A percentile compares a stretch with the other conserved stretches of the same genome.
These are phyloP conservation scores for Exidia glandulosa DNA, from an alignment of 768 basidiomycete species.

Conservation along the genomic window DNA sequence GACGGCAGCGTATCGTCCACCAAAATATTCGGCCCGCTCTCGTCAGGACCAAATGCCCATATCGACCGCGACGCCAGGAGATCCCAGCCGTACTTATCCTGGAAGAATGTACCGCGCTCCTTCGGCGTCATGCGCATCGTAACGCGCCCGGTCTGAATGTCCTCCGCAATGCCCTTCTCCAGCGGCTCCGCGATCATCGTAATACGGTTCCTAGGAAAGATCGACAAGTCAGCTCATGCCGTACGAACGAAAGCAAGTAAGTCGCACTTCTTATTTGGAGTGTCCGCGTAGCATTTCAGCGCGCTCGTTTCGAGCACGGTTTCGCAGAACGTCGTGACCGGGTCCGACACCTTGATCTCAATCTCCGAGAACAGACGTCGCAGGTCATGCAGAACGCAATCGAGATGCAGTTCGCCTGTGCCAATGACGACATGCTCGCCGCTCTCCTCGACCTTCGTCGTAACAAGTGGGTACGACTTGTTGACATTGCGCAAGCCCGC, in stretches of 20 bases:
- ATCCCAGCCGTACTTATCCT: constrained; percentile 98
- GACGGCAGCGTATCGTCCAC: constrained; percentile 94
- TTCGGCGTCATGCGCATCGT: constrained; percentile 93
- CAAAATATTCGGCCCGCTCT: constrained; percentile 85
- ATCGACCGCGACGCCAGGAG: constrained; percentile 93
- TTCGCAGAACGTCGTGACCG: constrained; percentile 96
- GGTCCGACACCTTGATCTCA: constrained; percentile 99
- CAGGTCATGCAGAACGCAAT: constrained; percentile 94
- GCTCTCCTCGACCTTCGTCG: constrained; percentile 95
- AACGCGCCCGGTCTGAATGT: constrained; percentile 87
- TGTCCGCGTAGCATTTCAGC: constrained; percentile 97
- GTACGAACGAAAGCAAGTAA: constrained; percentile 2
- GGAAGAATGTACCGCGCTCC: constrained; percentile 91
- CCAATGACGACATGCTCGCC: constrained; percentile 97
- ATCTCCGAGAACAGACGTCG: constrained; percentile 90
- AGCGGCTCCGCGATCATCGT: constrained; percentile 99
- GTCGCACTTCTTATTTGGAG: constrained; percentile 93
- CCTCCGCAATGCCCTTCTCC: constrained; percentile 90
- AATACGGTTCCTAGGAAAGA: constrained; percentile 68
- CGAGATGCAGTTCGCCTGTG: constrained; percentile 93
- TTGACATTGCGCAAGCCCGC: constrained; percentile 94
- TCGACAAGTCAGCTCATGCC: constrained; percentile 1
- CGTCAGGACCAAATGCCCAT: constrained; percentile 99
- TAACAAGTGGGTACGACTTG: constrained; percentile 90
- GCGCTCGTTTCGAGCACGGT: constrained; percentile 97